phyloP scores from a whole-genome alignment of 1,284 basidiomycete species.

The Neonothopanus nambi region DNA sequence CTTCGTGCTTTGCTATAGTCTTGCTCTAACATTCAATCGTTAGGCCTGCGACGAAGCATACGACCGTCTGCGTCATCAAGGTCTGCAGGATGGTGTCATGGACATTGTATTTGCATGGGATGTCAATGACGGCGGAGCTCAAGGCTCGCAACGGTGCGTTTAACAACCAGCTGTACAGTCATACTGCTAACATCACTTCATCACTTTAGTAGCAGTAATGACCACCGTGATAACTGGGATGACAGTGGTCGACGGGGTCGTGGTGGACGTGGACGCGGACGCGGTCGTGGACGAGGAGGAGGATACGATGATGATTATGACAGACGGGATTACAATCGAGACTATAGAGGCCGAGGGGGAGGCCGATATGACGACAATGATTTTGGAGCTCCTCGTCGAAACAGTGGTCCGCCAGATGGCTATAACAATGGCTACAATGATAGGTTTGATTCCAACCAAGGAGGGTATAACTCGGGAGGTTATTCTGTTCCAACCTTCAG shows the following conservation, averaged over 20 bases:
- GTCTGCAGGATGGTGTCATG: slow-evolving; percentile 84
- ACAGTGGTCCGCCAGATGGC: slow-evolving; percentile 27
- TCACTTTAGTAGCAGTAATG: no score
- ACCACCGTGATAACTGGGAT: slow-evolving; percentile 44
- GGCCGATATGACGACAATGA: slow-evolving; percentile 43
- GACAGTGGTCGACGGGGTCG: slow-evolving; percentile 38
- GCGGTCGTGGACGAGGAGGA: slow-evolving; percentile 41
- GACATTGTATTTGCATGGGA: slow-evolving; percentile 92
- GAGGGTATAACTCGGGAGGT: slow-evolving; percentile 16
- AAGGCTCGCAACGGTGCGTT: slow-evolving; percentile 36
- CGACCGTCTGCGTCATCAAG: slow-evolving; percentile 76
- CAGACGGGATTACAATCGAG: slow-evolving; percentile 41
- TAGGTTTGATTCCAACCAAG: slow-evolving; percentile 33
- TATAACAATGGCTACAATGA: slow-evolving; percentile 37
- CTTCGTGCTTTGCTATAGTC: background rate
- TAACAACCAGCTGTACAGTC: slow-evolving; percentile 2
- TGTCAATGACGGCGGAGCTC: slow-evolving; percentile 38
- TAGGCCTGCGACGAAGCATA: slow-evolving; percentile 79
- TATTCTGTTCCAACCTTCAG: slow-evolving; percentile 19
- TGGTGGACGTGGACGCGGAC: slow-evolving; percentile 30
- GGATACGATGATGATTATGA: slow-evolving; percentile 39
- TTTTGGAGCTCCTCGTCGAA: slow-evolving; percentile 32
- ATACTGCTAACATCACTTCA: background rate
- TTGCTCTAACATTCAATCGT: slow-evolving; percentile 18
- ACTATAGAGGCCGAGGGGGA: slow-evolving; percentile 44